A percentile compares a stretch with the other conserved stretches of the same genome.
Conservation (phyloP, 75 land plant genomes). For the Larix kaempferi region DNA sequence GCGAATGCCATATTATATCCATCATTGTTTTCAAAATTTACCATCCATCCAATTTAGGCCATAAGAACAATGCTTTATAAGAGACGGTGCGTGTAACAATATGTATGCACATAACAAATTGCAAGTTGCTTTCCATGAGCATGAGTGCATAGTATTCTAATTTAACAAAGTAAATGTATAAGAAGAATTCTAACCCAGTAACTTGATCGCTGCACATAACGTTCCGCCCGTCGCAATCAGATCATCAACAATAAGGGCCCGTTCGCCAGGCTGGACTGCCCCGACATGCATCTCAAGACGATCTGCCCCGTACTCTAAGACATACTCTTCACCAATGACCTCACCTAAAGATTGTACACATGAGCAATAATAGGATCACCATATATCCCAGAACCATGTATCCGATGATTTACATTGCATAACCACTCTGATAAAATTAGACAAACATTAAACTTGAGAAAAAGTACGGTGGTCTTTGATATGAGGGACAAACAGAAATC, state of each 20-base stretch:
- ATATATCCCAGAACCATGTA: background rate
- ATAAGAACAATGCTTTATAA: too few species aligned
- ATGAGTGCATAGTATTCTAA: background rate
- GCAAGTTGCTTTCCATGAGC: too few species aligned
- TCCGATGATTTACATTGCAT: too few species aligned
- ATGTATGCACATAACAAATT: too few species aligned
- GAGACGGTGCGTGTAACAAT: too few species aligned
- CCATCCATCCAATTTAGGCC: too few species aligned
- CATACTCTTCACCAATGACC: slow-evolving; percentile 51
- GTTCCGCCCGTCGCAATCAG: slow-evolving; percentile 69
- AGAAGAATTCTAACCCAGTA: slow-evolving; percentile 29
- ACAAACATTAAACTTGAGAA: too few species aligned
- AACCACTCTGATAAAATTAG: too few species aligned
- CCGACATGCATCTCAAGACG: slow-evolving; percentile 65
- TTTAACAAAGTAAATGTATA: background rate
- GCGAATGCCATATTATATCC: too few species aligned
- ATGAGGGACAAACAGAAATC: too few species aligned
- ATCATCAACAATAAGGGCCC: slow-evolving; percentile 54
- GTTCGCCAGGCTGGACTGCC: slow-evolving; percentile 51
- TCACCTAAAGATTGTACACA: slow-evolving; percentile 32
- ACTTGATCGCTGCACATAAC: slow-evolving; percentile 50
- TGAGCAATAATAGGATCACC: background rate
- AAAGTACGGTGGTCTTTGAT: too few species aligned
- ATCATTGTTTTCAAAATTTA: too few species aligned
- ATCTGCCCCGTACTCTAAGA: slow-evolving; percentile 59